phyloP scores from a whole-genome alignment of 352 stramenopile genomes.

The Globisporangium spinosum region DNA sequence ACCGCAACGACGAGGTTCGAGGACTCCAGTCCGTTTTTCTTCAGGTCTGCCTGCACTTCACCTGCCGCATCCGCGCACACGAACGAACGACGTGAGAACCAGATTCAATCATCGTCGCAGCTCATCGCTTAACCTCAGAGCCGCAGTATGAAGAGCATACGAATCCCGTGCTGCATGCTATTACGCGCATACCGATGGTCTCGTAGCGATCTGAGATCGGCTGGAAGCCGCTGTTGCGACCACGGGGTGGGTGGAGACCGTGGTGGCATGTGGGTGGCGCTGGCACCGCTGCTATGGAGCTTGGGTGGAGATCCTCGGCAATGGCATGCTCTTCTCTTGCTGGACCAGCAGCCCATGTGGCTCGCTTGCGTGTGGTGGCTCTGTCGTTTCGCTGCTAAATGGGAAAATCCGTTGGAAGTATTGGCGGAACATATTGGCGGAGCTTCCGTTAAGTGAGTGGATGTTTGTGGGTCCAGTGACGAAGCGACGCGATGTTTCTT shows the following conservation, averaged over 20 bases:
- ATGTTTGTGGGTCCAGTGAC: too few species aligned
- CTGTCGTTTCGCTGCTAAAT: too few species aligned
- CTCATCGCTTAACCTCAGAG: not conserved
- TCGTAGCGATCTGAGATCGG: constrained; percentile 42
- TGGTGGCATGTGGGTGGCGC: not conserved
- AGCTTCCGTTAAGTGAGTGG: too few species aligned
- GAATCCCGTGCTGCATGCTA: too few species aligned
- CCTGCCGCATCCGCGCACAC: constrained; percentile 12
- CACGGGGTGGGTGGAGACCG: not conserved
- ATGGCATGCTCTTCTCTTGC: too few species aligned
- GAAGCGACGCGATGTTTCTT: too few species aligned
- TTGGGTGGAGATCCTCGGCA: too few species aligned
- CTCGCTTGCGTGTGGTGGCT: too few species aligned
- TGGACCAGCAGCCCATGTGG: too few species aligned
- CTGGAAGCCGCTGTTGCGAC: constrained; percentile 21
- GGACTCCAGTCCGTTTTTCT: constrained; percentile 44
- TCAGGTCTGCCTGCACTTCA: constrained; percentile 26
- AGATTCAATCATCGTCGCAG: not conserved
- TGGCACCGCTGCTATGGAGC: not conserved
- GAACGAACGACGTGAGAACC: not conserved
- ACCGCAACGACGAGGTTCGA: constrained; percentile 66
- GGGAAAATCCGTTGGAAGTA: too few species aligned
- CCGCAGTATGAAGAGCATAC: not conserved
- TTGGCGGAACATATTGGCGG: too few species aligned
- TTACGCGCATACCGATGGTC: constrained; percentile 26